Base-by-base conservation (phyloP, 1,284 basidiomycete species). In the Agroathelia rolfsii region DNA sequence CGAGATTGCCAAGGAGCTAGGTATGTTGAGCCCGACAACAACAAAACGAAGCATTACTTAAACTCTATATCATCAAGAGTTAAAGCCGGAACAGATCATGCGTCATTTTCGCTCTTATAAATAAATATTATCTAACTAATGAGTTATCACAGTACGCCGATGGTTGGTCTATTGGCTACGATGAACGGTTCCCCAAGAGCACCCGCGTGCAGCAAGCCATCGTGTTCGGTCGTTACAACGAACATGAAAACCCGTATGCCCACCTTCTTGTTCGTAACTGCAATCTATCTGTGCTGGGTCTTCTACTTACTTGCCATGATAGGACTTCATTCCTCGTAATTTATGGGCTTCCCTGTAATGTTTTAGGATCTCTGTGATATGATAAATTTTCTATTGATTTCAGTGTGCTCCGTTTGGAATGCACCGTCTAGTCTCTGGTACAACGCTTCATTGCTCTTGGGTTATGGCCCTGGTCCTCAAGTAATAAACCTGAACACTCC, bases 151-250 rank as follows among this genome's bases (percentile, higher is more conserved):
- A n/a, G n/a, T 69, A 54, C 40, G 85, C 82, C 24, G 87, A 90
- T 43, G 83, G 77, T 4, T 85, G 80, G 81, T 66, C 80, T 0
- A 76, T 92, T 39, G 87, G 86, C 22, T 87, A 77, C 46, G 87
- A 89, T 45, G 71, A 74, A n/a, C 74, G 87, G n/a, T 90, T 89
- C 60, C 78, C 82, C 0, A 59, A 66, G 34, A 59, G 60, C 24
- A 60, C 62, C 32, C 71, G 83, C 16, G 59, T 87, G 17, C 84
- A 87, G 47, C 85, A 88, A 50, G 83, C 76, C n/a, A 53, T 90
- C 5, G 42, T 83, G 20, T 92, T 82, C 49, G 85, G 84, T 6
- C 66, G 88, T n/a, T 72, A 74, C 42, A 70, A 67, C 4, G 58
- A 70, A 36, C 76, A 90, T 44, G 85, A 86, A 31, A 88, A 89